Base-by-base conservation (phyloP, 2,329 filamentous ascomycete species). In the Camptophora hylomeconis region DNA sequence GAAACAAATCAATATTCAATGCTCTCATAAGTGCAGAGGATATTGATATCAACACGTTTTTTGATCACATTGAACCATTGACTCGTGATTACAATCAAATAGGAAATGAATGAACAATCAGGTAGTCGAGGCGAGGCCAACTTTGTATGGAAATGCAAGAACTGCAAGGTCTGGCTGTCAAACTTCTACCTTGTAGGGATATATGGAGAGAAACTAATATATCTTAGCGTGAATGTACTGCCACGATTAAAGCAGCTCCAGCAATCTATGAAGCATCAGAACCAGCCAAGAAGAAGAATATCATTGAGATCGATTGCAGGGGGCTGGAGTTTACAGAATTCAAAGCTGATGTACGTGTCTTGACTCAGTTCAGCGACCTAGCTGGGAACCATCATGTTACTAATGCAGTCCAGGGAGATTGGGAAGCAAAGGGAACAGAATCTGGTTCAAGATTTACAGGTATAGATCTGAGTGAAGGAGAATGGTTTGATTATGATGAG, bases 111-210 rank as follows among this genome's bases (percentile, higher is more conserved):
- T 50, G 84, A 94, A 41, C 75, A 94, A 54, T 89, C 82, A 40
- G 86, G 86, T 19, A 94, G 86, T 54, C 72, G 83, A 48, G 89
- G 89, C 41, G 86, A 95, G 56, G 89, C 89, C 37, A 95, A 95
- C 57, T 98, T 98, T 56, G 89, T 98, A n/a, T 98, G 89, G 87
- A 86, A 75, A 55, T 98, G 89, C 69, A 93, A 92, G 58, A 87
- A 89, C 52, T 98, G 89, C 75, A 92, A 89, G 72, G 84, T 89
- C 12, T 17, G 37, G 24, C 14, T 29, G 10, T 8, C 12, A 8
- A 12, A 21, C 18, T 5, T 7, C 5, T n/a, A n/a, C 9, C n/a
- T 18, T n/a, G n/a, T 20, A 8, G 8, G 8, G 19, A 8, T 20
- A n/a, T 8, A 20, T n/a, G 19, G 19, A n/a, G 19, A 8, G 19